Evolutionary conservation across 2,329 filamentous ascomycete genomes (phyloP).

Genomic region (Diaporthe sp.): DNA sequence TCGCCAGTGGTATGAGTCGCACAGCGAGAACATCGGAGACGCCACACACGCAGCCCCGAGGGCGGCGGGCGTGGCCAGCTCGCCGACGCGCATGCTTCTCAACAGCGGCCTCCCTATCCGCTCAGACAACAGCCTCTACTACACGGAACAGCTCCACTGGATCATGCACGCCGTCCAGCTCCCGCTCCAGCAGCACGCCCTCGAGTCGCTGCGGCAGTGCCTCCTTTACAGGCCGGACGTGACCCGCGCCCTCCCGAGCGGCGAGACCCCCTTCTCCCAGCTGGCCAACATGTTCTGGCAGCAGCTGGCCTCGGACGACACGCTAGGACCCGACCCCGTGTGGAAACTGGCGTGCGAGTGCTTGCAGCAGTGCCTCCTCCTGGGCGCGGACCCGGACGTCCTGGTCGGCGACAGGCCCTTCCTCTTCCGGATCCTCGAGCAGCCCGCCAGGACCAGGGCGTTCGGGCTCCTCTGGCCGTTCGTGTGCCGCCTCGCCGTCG

Average conservation of each 20-base stretch:
- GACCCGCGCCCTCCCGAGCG: neutral
- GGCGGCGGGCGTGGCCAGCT: neutral
- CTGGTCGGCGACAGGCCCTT: slow-evolving; percentile 12
- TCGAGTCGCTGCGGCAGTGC: neutral
- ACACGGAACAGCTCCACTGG: slow-evolving; percentile 15
- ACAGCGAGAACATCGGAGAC: neutral
- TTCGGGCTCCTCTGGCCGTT: slow-evolving; percentile 6
- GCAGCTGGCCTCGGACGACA: slow-evolving; percentile 2
- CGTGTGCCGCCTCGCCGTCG: neutral
- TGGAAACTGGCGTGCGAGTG: slow-evolving; percentile 5
- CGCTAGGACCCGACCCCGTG: neutral
- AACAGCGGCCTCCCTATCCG: neutral
- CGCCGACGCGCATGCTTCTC: neutral
- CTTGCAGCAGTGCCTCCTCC: neutral
- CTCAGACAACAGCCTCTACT: neutral
- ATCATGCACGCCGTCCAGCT: neutral
- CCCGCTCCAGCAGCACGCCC: slow-evolving; percentile 11
- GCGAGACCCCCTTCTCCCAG: slow-evolving; percentile 3
- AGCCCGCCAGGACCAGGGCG: neutral
- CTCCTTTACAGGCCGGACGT: slow-evolving; percentile 1
- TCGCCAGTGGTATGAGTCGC: neutral
- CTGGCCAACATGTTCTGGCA: slow-evolving; percentile 13
- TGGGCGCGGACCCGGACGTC: slow-evolving; percentile 27
- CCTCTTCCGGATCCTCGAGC: slow-evolving; percentile 17
- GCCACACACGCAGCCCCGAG: slow-evolving; percentile 1